A percentile compares a stretch with the other conserved stretches of the same genome.
These are phyloP conservation scores for Penicillium riverlandense DNA, from an alignment of 495 filamentous ascomycete genomes.

Conservation along the genomic window DNA sequence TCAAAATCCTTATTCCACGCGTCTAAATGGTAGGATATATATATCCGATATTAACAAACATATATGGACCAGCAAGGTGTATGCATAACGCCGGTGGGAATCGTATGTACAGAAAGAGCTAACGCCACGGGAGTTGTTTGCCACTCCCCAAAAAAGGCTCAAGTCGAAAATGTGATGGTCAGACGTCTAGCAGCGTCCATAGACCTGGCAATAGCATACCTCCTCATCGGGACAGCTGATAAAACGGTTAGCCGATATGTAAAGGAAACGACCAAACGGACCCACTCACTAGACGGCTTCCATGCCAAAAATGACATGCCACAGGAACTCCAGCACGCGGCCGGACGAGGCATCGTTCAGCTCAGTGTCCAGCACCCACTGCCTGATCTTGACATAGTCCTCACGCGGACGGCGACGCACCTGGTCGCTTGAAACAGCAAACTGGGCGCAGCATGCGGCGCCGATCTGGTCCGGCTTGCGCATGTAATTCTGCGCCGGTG, in stretches of 20 bases:
- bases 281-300: constrained; percentile 35
- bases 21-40: no score
- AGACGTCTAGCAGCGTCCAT: constrained; percentile 32
- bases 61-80: not conserved
- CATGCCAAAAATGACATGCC: constrained; percentile 60
- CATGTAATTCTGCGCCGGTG: constrained; percentile 9
- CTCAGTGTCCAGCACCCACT: constrained; percentile 60
- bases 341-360: constrained; percentile 56
- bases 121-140: not conserved
- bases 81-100: not conserved
- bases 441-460: constrained; percentile 61
- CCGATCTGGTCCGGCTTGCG: constrained; percentile 29
- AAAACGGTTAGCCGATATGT: not conserved
- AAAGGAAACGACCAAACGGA: not conserved
- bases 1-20: no score
- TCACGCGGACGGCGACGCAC: constrained; percentile 46
- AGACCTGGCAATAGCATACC: constrained; percentile 44
- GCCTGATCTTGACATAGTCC: constrained; percentile 54
- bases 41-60: not conserved
- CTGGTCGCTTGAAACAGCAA: constrained; percentile 48
- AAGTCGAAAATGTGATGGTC: not conserved
- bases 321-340: constrained; percentile 69
- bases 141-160: not conserved
- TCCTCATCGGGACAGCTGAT: constrained; percentile 40
- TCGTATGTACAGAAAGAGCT: not conserved